Conservation (phyloP, 2,329 filamentous ascomycete species). For the Grosmannia serpens region DNA sequence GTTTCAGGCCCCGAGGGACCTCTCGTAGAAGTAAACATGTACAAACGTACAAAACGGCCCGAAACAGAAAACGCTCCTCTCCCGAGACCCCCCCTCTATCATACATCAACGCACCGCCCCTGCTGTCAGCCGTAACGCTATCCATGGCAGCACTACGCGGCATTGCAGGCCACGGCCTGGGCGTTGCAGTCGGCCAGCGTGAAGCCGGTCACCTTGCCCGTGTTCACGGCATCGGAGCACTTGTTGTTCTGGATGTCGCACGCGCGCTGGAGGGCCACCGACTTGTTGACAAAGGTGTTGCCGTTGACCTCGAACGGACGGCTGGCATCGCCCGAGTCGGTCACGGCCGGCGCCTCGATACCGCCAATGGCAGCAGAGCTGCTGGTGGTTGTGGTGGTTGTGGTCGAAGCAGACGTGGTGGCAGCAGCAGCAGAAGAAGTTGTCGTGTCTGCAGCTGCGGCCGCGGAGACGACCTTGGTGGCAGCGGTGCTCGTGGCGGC, state of each 20-base stretch:
- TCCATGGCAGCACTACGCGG: background rate
- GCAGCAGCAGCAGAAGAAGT: slow-evolving; percentile 2
- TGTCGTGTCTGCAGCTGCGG: slow-evolving; percentile 1
- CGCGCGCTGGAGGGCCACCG: slow-evolving; percentile 44
- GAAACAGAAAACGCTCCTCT: too few relatives aligned
- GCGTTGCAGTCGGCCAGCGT: slow-evolving; percentile 39
- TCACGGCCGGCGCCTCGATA: slow-evolving; percentile 37
- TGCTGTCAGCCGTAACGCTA: too few relatives aligned
- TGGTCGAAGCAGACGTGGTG: background rate
- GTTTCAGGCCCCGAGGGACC: too few relatives aligned
- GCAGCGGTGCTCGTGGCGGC: background rate
- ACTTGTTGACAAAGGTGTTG: slow-evolving; percentile 44
- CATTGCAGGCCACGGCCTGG: slow-evolving; percentile 36
- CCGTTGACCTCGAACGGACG: slow-evolving; percentile 47
- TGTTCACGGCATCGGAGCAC: slow-evolving; percentile 46
- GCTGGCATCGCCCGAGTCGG: slow-evolving; percentile 31
- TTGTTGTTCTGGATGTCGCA: slow-evolving; percentile 53
- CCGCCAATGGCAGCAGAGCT: slow-evolving; percentile 32
- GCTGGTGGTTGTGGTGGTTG: background rate
- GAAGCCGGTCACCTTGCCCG: slow-evolving; percentile 28
- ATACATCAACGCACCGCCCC: too few relatives aligned
- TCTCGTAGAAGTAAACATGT: too few relatives aligned
- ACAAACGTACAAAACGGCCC: too few relatives aligned
- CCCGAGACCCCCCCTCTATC: too few relatives aligned
- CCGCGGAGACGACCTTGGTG: slow-evolving; percentile 12